A percentile compares a stretch with the other conserved stretches of the same genome.
These are phyloP conservation scores for Blastomyces gilchristii DNA, from an alignment of 2,329 filamentous ascomycete genomes.

Conservation along the genomic window DNA sequence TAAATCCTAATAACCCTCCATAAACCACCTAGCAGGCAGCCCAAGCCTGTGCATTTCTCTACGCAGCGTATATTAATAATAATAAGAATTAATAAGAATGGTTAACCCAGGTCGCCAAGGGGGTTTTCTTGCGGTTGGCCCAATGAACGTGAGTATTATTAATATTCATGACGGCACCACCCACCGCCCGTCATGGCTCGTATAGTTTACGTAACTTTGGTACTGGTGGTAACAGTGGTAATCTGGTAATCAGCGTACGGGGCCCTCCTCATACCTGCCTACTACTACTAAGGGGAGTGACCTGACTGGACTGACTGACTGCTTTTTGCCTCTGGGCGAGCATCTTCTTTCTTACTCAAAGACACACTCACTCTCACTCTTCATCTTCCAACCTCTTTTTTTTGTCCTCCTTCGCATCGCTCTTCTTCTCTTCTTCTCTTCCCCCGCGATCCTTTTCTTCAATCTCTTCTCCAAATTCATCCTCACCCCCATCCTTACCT, in stretches of 20 bases:
- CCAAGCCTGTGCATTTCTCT: too few species aligned
- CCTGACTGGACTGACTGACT: neutral
- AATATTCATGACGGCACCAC: neutral
- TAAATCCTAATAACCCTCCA: too few species aligned
- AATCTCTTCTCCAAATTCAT: slow-evolving; percentile 3
- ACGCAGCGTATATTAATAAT: too few species aligned
- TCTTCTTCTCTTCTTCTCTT: slow-evolving; percentile 10
- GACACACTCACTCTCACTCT: neutral
- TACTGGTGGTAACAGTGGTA: neutral
- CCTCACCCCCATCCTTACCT: slow-evolving; percentile 1
- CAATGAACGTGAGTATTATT: neutral
- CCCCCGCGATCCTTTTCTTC: slow-evolving; percentile 10
- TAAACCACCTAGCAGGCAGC: too few species aligned
- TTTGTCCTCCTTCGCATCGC: neutral
- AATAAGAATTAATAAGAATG: too few species aligned
- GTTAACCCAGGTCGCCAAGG: neutral
- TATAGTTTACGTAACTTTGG: neutral
- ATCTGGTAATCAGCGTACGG: neutral
- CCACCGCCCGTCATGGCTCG: neutral
- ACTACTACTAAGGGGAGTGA: too few species aligned
- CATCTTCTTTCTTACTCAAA: neutral
- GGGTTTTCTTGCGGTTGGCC: neutral
- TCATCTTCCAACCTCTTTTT: neutral
- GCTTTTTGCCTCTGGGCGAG: slow-evolving; percentile 1
- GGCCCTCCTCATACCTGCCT: too few species aligned